Evolutionary conservation across 1,139 yeast genomes (phyloP).

Genomic region (Yamadazyma diospyri): DNA sequence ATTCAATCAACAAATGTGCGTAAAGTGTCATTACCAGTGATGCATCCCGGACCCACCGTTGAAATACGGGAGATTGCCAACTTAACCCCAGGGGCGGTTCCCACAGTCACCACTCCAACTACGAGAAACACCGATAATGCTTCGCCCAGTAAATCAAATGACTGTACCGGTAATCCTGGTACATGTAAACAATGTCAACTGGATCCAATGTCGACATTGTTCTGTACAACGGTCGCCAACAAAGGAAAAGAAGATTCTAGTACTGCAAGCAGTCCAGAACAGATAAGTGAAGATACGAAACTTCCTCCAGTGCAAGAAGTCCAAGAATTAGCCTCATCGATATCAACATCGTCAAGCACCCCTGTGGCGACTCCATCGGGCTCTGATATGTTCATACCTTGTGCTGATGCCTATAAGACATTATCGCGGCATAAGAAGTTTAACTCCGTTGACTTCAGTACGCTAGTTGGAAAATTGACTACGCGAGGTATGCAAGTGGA

Average conservation of each 20-base stretch:
- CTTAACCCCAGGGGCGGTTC: slow-evolving; percentile 41
- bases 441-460: slow-evolving; percentile 66
- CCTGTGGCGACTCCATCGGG: slow-evolving; percentile 9
- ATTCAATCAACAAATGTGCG: slow-evolving; percentile 27
- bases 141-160: slow-evolving; percentile 22
- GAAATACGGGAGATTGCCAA: slow-evolving; percentile 46
- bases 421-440: slow-evolving; percentile 77
- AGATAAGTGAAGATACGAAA: slow-evolving; percentile 2
- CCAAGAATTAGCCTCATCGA: too few relatives aligned
- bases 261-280: slow-evolving; percentile 2
- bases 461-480: slow-evolving; percentile 69
- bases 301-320: slow-evolving; percentile 4
- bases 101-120: slow-evolving; percentile 30
- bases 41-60: slow-evolving; percentile 66
- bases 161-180: slow-evolving; percentile 89
- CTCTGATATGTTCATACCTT: slow-evolving; percentile 67
- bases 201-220: slow-evolving; percentile 86
- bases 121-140: slow-evolving; percentile 14
- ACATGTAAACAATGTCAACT: slow-evolving; percentile 79
- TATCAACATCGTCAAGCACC: slow-evolving; percentile 2
- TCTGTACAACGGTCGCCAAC: slow-evolving; percentile 81
- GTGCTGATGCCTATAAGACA: slow-evolving; percentile 85
- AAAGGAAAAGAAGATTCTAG: slow-evolving; percentile 32
- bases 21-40: slow-evolving; percentile 48
- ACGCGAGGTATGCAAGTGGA: slow-evolving; percentile 88